A percentile compares a stretch with the other conserved stretches of the same genome.
phyloP scores from a whole-genome alignment of 495 filamentous ascomycete species.

The Aspergillus wentii region DNA sequence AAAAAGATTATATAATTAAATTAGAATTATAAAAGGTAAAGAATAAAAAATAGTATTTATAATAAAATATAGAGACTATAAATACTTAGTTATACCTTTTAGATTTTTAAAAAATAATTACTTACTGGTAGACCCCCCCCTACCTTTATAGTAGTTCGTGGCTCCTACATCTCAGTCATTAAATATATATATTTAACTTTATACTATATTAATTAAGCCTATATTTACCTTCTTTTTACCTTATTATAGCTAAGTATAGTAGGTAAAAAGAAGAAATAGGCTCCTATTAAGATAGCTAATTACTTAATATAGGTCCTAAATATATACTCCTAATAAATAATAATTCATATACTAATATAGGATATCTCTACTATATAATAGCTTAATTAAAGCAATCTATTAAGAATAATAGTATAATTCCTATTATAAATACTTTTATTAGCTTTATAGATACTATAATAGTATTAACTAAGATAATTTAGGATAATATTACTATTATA shows the following conservation, averaged over 20 bases:
- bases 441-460: neutral
- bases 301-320: neutral
- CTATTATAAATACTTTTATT: neutral
- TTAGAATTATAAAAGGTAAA: neutral
- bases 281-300: conserved; percentile 1
- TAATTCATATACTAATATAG: neutral
- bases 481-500: neutral
- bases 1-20: conserved; percentile 1
- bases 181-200: conserved; percentile 1
- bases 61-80: no score
- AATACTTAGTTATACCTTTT: conserved; percentile 4
- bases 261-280: neutral
- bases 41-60: neutral
- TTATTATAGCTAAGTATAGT: neutral
- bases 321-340: neutral
- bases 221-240: neutral
- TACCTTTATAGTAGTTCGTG: neutral
- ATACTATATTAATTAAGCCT: conserved; percentile 2
- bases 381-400: neutral
- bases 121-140: neutral
- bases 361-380: neutral
- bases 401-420: neutral
- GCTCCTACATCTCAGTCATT: neutral
- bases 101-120: neutral
- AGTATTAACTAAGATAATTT: neutral